Evolutionary conservation across 2,329 filamentous ascomycete species (phyloP), one percentile per base, ranked within the genome.

Genomic region (Sclerotinia minor): DNA sequence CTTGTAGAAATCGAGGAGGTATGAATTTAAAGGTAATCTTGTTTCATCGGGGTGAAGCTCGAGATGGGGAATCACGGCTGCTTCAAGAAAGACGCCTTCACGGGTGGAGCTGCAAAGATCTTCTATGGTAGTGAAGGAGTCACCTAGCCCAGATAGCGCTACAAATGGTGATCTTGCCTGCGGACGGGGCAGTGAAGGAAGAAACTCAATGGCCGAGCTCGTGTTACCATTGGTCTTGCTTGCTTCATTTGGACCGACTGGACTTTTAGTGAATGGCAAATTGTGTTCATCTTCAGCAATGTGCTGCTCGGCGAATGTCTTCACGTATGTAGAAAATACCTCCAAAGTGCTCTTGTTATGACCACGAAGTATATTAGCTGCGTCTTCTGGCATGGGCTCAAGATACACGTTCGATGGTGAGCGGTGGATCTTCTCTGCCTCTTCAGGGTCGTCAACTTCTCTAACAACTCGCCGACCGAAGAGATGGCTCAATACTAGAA

Each of bases 1-100:
- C 77, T 87, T 90, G 82, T 86, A 93, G 78, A 93, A 94, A 76
- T 94, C 89, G 69, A 89, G 87, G 0, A 94, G 79, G 74, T 91
- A 91, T 0, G 87, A 87, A 71, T 92, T 92, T 69, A 87, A 81
- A 0, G 84, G 84, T 17, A 72, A 71, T 77, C 75, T 11, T 0
- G 73, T 80, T 65, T 89, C 85, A 35, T 87, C 79, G 0, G 86
- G 85, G 72, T 84, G 84, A 15, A 92, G 78, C 6, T 83, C 82
- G 5, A 93, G 82, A 75, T 90, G 85, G 0, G 91, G 91, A 32
- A 94, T 86, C 1, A 89, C 87, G 0, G 88, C 84, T 73, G 91
- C 85, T 73, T 94, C 91, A 0, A 94, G 83, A 79, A 92, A 93
- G 0, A 94, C 85, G 0, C 87, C 90, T 8, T 82, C 82, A 38